A percentile compares a stretch with the other conserved stretches of the same genome.
phyloP scores from a whole-genome alignment of 2,329 filamentous ascomycete species.

The Thelonectria discophora region DNA sequence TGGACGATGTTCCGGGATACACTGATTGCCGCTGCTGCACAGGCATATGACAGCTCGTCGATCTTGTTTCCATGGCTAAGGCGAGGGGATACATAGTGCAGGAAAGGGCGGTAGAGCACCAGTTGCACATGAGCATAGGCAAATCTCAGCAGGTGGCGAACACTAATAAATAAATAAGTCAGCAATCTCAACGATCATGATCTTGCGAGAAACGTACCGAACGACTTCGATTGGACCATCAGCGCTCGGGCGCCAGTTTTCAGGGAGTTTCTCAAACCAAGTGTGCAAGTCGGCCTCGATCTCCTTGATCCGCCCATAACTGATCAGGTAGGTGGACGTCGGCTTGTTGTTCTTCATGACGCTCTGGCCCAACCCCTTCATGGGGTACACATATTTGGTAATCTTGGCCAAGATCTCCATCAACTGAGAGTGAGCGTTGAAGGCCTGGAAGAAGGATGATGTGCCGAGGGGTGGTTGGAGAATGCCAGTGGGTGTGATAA shows the following conservation, averaged over 20 bases:
- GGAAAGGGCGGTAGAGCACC: conserved; percentile 82
- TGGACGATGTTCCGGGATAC: conserved; percentile 79
- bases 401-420: conserved; percentile 72
- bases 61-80: conserved; percentile 64
- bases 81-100: conserved; percentile 81
- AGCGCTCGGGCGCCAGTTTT: conserved; percentile 79
- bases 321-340: conserved; percentile 67
- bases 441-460: conserved; percentile 69
- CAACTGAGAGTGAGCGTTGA: conserved; percentile 71
- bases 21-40: conserved; percentile 68
- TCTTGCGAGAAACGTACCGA: conserved; percentile 63
- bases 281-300: conserved; percentile 70
- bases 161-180: conserved; percentile 46
- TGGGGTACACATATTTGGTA: conserved; percentile 71
- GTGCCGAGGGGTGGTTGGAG: conserved; percentile 63
- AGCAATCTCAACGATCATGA: conserved; percentile 8
- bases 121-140: conserved; percentile 86
- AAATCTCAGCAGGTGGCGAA: conserved; percentile 80
- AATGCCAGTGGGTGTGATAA: conserved; percentile 68
- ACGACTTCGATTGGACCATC: conserved; percentile 79
- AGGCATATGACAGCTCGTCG: conserved; percentile 83
- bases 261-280: conserved; percentile 75
- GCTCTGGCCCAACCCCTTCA: conserved; percentile 63
- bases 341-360: conserved; percentile 53
- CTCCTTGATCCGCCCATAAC: conserved; percentile 69